Base-by-base conservation (phyloP, 2,329 filamentous ascomycete genomes). In the Talaromyces verruculosus region DNA sequence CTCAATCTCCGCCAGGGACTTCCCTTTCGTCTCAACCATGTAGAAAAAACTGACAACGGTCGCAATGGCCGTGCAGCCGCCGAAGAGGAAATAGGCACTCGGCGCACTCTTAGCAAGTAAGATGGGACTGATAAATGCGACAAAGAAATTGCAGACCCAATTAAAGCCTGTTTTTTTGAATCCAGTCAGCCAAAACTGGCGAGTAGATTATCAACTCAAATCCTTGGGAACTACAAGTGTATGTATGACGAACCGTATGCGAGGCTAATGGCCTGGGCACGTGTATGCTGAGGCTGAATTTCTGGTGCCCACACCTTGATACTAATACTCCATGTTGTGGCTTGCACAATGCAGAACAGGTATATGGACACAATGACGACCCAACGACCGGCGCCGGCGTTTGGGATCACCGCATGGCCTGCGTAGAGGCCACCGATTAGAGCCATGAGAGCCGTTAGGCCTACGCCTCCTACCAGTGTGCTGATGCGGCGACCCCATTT, bases 231-330 rank as follows among this genome's bases (percentile, higher is more conserved):
- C 25, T 4, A 25, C 25, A 25, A 25, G 25, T 25, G 25, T 13
- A 15, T 39, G 37, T 39, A 87, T 55, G 85, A 85, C 17, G 80
- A 78, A 2, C 84, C 82, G 69, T 84, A 79, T 0, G 83, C 84
- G 5, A 87, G 69, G 62, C 81, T 83, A 15, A 82, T 85, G 3
- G 84, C 85, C 0, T 82, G 81, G 0, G 85, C 85, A 7, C 86
- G 78, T 0, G 84, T 87, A 47, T 81, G 76, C 3, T 80, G 77
- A 0, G 85, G 84, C 68, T 88, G 85, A 43, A 88, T 87, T 73
- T 88, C 86, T 13, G 81, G 80, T 0, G 83, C 81, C 65, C 87
- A 88, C 8, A 88, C 83, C 67, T 84, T 84, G 57, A 84, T 77
- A 0, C 82, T 79, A n/a, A 89, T 82, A 0, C 78, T 85, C 84